Percentiles rank a stretch among this genome's conserved stretches.
These are phyloP conservation scores for Leptodermis oblonga DNA, from an alignment of 257 asterid genomes.

Conservation along the genomic window DNA sequence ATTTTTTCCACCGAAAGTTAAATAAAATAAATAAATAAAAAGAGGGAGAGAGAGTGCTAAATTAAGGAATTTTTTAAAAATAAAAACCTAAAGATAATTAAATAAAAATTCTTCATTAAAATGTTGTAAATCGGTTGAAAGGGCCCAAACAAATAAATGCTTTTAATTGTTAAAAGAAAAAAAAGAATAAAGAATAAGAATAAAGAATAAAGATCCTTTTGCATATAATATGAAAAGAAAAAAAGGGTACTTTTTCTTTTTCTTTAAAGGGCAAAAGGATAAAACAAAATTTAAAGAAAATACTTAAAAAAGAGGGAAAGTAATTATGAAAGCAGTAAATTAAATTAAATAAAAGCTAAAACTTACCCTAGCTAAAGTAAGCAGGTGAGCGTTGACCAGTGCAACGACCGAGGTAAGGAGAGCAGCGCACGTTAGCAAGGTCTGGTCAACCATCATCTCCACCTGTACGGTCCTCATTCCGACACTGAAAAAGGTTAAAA, in stretches of 20 bases:
- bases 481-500: slow-evolving; percentile 4
- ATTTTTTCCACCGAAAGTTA: background rate
- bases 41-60: background rate
- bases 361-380: slow-evolving; percentile 30
- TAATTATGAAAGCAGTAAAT: background rate
- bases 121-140: too few species aligned
- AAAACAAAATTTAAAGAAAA: background rate
- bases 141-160: background rate
- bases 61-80: too few species aligned
- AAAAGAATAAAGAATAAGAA: too few species aligned
- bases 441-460: slow-evolving; percentile 43
- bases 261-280: background rate
- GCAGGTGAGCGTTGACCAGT: slow-evolving; percentile 35
- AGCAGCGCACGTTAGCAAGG: slow-evolving; percentile 50
- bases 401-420: slow-evolving; percentile 7
- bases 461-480: slow-evolving; percentile 32
- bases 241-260: background rate
- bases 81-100: too few species aligned
- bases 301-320: background rate
- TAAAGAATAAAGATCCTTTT: too few species aligned
- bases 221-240: too few species aligned
- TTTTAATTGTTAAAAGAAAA: too few species aligned
- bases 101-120: background rate
- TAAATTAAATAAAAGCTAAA: background rate
- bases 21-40: background rate